These are phyloP conservation scores for Pythium apleroticum DNA, from an alignment of 352 stramenopile genomes.

Conservation along the genomic window DNA sequence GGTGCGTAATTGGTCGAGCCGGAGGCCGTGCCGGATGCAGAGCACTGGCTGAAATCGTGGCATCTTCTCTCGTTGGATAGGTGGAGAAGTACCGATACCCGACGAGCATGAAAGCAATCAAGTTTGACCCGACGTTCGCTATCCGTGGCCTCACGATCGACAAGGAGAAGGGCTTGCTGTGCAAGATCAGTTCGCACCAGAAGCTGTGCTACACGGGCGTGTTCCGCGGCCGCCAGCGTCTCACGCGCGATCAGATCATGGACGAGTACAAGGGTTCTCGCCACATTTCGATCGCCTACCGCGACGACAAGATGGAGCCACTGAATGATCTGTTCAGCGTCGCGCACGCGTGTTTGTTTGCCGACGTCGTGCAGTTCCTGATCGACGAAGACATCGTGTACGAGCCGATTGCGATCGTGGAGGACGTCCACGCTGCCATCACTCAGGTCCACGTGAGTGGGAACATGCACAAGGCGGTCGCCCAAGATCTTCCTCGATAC, in stretches of 20 bases:
- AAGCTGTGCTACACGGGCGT: slow-evolving; percentile 85
- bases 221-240: slow-evolving; percentile 82
- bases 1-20: slow-evolving; percentile 30
- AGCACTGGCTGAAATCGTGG: background rate
- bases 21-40: background rate
- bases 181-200: slow-evolving; percentile 94
- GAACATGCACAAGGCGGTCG: slow-evolving; percentile 91
- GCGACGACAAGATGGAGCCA: slow-evolving; percentile 87
- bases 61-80: slow-evolving; percentile 8
- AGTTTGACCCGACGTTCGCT: slow-evolving; percentile 89
- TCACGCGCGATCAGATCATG: slow-evolving; percentile 82
- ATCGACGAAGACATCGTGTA: slow-evolving; percentile 89
- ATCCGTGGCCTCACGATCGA: slow-evolving; percentile 93
- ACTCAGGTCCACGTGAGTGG: slow-evolving; percentile 89
- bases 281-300: slow-evolving; percentile 79
- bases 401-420: slow-evolving; percentile 83
- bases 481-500: slow-evolving; percentile 78
- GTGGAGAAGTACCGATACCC: slow-evolving; percentile 86
- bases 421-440: slow-evolving; percentile 89
- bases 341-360: slow-evolving; percentile 92
- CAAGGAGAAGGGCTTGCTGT: slow-evolving; percentile 91
- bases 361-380: slow-evolving; percentile 93
- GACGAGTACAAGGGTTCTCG: slow-evolving; percentile 88
- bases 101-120: slow-evolving; percentile 64
- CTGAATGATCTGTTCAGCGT: slow-evolving; percentile 95